Conservation (phyloP, 2,329 filamentous ascomycete genomes). For the Graphilbum sp. region DNA sequence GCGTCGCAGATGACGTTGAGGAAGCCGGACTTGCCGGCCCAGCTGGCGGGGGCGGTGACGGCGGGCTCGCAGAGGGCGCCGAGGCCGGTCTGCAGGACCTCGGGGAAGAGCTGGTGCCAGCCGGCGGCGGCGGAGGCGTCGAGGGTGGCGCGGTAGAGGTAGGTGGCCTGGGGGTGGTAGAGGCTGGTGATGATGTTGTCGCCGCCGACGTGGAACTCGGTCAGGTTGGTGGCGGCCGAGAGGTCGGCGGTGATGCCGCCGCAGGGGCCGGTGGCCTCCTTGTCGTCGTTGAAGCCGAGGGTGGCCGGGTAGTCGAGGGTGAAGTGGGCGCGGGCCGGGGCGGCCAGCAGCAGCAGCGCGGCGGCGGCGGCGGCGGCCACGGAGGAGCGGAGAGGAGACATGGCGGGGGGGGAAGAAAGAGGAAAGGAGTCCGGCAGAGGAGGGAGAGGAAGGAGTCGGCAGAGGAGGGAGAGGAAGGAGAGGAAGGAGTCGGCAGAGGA, state of each 20-base stretch:
- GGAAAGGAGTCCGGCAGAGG: not conserved
- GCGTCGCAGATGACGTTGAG: conserved; percentile 34
- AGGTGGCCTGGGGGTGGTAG: conserved; percentile 35
- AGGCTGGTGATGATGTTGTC: conserved; percentile 31
- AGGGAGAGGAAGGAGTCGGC: not conserved
- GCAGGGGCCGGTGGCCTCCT: conserved; percentile 31
- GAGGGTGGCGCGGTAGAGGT: conserved; percentile 40
- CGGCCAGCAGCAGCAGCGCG: conserved; percentile 20
- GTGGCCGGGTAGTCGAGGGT: conserved; percentile 28
- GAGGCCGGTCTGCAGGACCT: conserved; percentile 35
- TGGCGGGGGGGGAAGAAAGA: conserved; percentile 8
- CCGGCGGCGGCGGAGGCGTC: conserved; percentile 28
- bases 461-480: not conserved
- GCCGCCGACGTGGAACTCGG: conserved; percentile 40
- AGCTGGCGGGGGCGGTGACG: conserved; percentile 31
- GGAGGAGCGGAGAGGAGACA: conserved; percentile 21
- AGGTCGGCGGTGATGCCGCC: conserved; percentile 35
- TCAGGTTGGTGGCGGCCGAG: conserved; percentile 16
- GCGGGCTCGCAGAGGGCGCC: conserved; percentile 36
- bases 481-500: not conserved
- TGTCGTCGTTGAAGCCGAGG: conserved; percentile 31
- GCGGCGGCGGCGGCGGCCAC: too few species aligned
- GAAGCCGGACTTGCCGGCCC: conserved; percentile 37
- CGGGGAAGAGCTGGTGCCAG: conserved; percentile 39
- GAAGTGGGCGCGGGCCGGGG: conserved; percentile 35